Evolutionary conservation across 2,329 filamentous ascomycete species (phyloP), one percentile per base, ranked within the genome.

Genomic region (Monosporascus sp.): DNA sequence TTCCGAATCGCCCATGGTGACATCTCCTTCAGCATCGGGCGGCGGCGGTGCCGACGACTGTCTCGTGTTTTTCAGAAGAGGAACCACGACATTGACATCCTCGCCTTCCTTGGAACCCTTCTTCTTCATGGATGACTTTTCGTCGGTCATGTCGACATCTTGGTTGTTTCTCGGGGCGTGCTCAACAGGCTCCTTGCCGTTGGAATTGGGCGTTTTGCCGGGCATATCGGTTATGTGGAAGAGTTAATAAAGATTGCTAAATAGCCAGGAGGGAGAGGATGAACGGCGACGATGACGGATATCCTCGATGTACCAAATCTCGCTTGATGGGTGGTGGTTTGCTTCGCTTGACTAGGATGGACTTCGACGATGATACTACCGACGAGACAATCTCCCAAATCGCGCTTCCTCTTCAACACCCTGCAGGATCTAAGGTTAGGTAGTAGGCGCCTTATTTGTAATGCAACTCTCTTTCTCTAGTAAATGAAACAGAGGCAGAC

Each of bases 41-140:
- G 75, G 72, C 51, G 76, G 71, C 57, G 79, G 76, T 60, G 76
- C 76, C 54, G 84, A 79, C 53, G 80, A 72, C 72, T 83, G 72
- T 66, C 80, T 80, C 56, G 78, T 74, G 64, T 75, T 74, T 76
- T 90, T 90, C 59, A 85, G 82, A 53, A 85, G 86, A 51, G 88
- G 86, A 45, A 90, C 86, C 63, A 91, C 87, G 59, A 90, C 86
- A 49, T 87, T 90, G 86, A 90, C 90, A 75, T 90, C 86, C 63
- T 85, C 86, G 65, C 80, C 85, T 65, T 90, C 84, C 71, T 84
- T 85, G 63, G 65, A 67, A 20, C 68, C 66, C 73, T 84, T 84
- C 75, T 86, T 86, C 75, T 88, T 88, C 64, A 79, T 73, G 65
- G 74, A 73, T 20, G 70, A 67, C 68, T 80, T 78, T 71, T 82